These are phyloP conservation scores for Mycena belliarum DNA, from an alignment of 768 basidiomycete genomes.

Conservation along the genomic window DNA sequence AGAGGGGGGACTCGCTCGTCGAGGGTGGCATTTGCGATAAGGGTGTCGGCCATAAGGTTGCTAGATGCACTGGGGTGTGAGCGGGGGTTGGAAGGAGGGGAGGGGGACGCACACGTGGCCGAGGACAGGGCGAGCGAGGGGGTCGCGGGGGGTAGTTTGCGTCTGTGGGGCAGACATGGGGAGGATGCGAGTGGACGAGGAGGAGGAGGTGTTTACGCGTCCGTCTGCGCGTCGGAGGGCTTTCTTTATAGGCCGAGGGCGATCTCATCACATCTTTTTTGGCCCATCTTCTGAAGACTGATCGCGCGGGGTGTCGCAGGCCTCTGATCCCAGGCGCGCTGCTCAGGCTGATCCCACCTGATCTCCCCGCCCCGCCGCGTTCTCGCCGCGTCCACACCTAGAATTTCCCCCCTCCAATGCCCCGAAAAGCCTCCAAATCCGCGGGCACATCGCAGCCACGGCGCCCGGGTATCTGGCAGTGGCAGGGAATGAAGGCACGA, in stretches of 20 bases:
- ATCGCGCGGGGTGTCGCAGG: too few relatives aligned
- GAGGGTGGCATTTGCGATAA: conserved; percentile 21
- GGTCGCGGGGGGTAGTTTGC: neutral
- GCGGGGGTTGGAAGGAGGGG: neutral
- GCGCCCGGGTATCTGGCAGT: too few relatives aligned
- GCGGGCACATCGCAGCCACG: too few relatives aligned
- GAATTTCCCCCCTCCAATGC: too few relatives aligned
- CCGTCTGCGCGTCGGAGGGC: conserved; percentile 1
- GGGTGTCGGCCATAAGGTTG: conserved; percentile 23
- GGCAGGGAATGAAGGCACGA: too few relatives aligned
- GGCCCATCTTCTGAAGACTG: too few relatives aligned
- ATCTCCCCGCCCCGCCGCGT: too few relatives aligned
- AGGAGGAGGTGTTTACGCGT: neutral
- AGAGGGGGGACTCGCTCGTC: conserved; percentile 12
- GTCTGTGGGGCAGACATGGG: conserved; percentile 17
- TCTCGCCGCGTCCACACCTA: too few relatives aligned
- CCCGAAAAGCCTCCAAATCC: too few relatives aligned
- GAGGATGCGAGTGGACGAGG: neutral
- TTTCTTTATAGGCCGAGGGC: conserved; percentile 14
- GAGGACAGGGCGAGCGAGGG: conserved; percentile 11
- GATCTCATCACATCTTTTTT: too few relatives aligned
- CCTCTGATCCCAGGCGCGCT: too few relatives aligned
- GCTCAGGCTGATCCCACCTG: too few relatives aligned
- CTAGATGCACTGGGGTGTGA: neutral
- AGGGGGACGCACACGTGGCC: conserved; percentile 11